Evolutionary conservation across 2,329 filamentous ascomycete genomes (phyloP).

Genomic region (Colletotrichum sp.): DNA sequence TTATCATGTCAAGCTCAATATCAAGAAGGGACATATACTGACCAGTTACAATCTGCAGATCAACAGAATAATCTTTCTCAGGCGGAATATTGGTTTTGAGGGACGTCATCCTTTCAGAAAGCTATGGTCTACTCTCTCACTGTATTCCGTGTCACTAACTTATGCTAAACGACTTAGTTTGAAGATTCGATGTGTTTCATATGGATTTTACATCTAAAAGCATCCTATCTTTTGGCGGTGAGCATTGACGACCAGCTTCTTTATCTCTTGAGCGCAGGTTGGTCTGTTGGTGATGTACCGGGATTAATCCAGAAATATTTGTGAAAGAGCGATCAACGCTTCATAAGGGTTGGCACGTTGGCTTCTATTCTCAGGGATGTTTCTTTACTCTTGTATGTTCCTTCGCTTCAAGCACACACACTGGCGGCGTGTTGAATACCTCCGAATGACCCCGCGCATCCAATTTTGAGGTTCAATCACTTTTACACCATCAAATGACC

Average conservation of each 20-base stretch:
- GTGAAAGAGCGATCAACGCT: not conserved
- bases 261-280: not conserved
- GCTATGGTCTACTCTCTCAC: not conserved
- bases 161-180: not conserved
- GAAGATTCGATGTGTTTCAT: not conserved
- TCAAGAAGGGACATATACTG: not conserved
- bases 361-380: not conserved
- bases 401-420: not conserved
- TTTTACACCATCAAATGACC: not conserved
- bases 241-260: not conserved
- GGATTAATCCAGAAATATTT: not conserved
- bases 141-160: not conserved
- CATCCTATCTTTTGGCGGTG: not conserved
- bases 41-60: not conserved
- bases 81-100: not conserved
- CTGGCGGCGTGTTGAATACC: not conserved
- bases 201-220: not conserved
- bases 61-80: not conserved
- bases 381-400: not conserved
- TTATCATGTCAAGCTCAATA: not conserved
- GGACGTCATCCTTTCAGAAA: not conserved
- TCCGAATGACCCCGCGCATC: not conserved
- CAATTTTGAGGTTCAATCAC: not conserved
- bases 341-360: not conserved
- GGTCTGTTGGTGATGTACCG: not conserved